phyloP scores from a whole-genome alignment of 1,284 basidiomycete genomes.

The Ceratobasidium sp. region DNA sequence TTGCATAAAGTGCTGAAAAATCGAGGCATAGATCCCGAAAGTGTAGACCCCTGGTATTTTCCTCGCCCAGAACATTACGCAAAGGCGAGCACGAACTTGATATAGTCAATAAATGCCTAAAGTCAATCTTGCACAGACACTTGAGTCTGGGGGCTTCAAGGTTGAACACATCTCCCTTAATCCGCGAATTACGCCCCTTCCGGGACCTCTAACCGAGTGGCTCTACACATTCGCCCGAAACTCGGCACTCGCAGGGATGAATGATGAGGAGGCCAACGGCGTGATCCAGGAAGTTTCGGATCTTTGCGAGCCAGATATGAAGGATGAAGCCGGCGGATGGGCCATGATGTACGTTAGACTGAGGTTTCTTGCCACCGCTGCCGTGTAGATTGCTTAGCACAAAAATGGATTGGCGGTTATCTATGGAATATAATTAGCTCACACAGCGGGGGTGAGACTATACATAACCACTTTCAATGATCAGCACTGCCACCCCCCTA shows the following conservation, averaged over 20 bases:
- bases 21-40: conserved; percentile 64
- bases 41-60: conserved; percentile 82
- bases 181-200: conserved; percentile 72
- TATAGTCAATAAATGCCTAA: conserved; percentile 6
- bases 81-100: conserved; percentile 51
- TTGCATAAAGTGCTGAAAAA: conserved; percentile 62
- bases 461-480: neutral
- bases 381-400: too few relatives aligned
- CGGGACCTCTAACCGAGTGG: conserved; percentile 70
- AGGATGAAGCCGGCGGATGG: conserved; percentile 65
- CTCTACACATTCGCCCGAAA: conserved; percentile 67
- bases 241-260: conserved; percentile 61
- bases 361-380: conserved; percentile 55
- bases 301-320: conserved; percentile 64
- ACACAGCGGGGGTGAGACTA: neutral
- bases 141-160: conserved; percentile 62
- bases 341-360: conserved; percentile 73
- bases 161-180: conserved; percentile 63
- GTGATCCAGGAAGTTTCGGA: conserved; percentile 72
- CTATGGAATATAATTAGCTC: too few relatives aligned
- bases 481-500: conserved; percentile 18
- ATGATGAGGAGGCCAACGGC: conserved; percentile 59
- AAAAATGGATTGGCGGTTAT: too few relatives aligned
- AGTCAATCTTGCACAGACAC: conserved; percentile 54
- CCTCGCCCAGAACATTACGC: conserved; percentile 72